Conservation (phyloP, 345 rosid genomes). For the Bretschneidera sinensis region DNA sequence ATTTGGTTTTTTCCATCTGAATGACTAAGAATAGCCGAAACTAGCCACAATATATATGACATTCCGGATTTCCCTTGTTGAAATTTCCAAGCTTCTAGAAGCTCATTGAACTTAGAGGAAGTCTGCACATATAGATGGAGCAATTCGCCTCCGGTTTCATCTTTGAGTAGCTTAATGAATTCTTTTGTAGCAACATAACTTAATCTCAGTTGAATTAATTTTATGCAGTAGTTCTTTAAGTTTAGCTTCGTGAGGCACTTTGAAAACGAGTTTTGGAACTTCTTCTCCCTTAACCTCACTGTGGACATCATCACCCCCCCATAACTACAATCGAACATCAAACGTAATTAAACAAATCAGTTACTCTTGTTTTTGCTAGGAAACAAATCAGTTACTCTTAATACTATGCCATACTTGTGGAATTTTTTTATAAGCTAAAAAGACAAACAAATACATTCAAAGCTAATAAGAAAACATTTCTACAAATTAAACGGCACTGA, state of each 20-base stretch:
- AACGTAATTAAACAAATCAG: neutral
- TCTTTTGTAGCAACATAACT: slow-evolving; percentile 66
- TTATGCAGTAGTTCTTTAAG: slow-evolving; percentile 59
- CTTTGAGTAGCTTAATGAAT: slow-evolving; percentile 60
- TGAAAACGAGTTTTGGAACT: slow-evolving; percentile 7
- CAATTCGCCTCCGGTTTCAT: slow-evolving; percentile 56
- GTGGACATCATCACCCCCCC: slow-evolving; percentile 16
- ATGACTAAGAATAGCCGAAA: slow-evolving; percentile 64
- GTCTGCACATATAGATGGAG: slow-evolving; percentile 50
- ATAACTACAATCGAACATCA: slow-evolving; percentile 15
- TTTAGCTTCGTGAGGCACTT: slow-evolving; percentile 38
- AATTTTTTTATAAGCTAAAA: too few species aligned
- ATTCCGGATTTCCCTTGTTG: slow-evolving; percentile 59
- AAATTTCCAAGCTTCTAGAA: slow-evolving; percentile 64
- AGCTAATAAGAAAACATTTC: too few species aligned
- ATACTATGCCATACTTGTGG: too few species aligned
- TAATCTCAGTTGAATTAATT: slow-evolving; percentile 61
- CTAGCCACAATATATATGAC: slow-evolving; percentile 35
- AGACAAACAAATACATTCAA: too few species aligned
- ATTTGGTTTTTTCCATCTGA: slow-evolving; percentile 49
- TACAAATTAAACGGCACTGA: too few species aligned
- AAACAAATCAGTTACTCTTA: too few species aligned
- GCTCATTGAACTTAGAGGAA: slow-evolving; percentile 53
- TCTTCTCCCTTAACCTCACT: slow-evolving; percentile 18
- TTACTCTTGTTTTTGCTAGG: too few species aligned